Base-by-base conservation (phyloP, 352 stramenopile genomes). In the Phytopythium mirpurense region DNA sequence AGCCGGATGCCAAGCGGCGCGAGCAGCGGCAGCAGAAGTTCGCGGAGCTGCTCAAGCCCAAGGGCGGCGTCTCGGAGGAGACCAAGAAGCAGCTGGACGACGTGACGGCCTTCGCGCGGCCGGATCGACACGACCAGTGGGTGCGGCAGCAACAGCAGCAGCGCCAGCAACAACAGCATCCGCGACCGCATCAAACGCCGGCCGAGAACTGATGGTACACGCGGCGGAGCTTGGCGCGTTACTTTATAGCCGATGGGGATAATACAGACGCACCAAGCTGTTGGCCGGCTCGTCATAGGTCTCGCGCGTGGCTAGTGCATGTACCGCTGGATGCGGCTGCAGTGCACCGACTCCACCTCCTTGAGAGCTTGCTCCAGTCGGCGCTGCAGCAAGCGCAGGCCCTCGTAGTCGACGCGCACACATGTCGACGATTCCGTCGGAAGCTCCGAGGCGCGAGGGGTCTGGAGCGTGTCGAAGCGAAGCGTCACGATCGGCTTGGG, bases 11-110 rank as follows among this genome's bases (percentile, higher is more conserved):
- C 1, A 74, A 79, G 50, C 62, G 67, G 3, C 71, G 78, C 55
- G 71, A 73, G 35, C 86, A 90, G 63, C 73, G 85, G 54, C 74
- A 86, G 34, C 64, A 65, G 23, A 93, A 87, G 67, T 93, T 88
- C 56, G 68, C 73, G 2, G 84, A 93, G 65, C 62, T 94, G 19
- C 48, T 94, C 44, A 52, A 89, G 51, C 80, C 84, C 37, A 63
- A 70, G 23, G 53, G 63, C 12, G 67, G 55, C 9, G 72, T 74
- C 15, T 83, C 78, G 2, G 68, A 68, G 4, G 82, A 90, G 38
- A 75, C 71, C 11, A 83, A 91, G 66, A 68, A 86, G 60, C 77
- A 90, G 55, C 54, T 91, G 49, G 77, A 91, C 23, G 69, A 90
- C 40, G 68, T 93, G 56, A 94, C 84, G n/a, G 67, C 71, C 54